phyloP scores from a whole-genome alignment of 2,329 filamentous ascomycete genomes.

The Cadophora malorum region DNA sequence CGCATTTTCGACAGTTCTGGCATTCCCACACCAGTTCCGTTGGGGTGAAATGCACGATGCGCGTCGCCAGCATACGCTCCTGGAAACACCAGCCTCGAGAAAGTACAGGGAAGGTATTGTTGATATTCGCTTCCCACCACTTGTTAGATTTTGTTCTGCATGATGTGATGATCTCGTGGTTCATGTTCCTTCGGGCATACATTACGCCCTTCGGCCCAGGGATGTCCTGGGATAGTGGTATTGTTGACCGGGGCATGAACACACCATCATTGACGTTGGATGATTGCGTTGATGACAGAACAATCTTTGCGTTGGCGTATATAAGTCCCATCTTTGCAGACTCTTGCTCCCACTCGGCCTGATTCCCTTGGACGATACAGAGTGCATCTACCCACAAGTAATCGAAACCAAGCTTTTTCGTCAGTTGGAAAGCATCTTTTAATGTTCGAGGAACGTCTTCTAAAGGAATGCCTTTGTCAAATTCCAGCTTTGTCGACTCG shows the following conservation, averaged over 20 bases:
- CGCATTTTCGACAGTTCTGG: slow-evolving; percentile 20
- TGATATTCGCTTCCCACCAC: slow-evolving; percentile 26
- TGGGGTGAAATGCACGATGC: slow-evolving; percentile 25
- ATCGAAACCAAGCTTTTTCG: slow-evolving; percentile 1
- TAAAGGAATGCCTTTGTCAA: slow-evolving; percentile 14
- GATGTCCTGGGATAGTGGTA: slow-evolving; percentile 15
- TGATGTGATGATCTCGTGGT: slow-evolving; percentile 25
- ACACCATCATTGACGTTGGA: slow-evolving; percentile 19
- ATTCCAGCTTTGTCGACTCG: slow-evolving; percentile 1
- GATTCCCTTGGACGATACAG: slow-evolving; percentile 23
- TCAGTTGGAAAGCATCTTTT: slow-evolving; percentile 16
- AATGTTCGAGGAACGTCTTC: slow-evolving; percentile 16
- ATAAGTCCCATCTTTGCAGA: slow-evolving; percentile 26
- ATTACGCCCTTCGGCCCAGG: neutral
- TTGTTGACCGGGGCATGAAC: slow-evolving; percentile 16
- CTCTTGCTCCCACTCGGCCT: slow-evolving; percentile 16
- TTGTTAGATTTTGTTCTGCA: slow-evolving; percentile 25
- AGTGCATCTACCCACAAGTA: slow-evolving; percentile 27
- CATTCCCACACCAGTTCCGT: slow-evolving; percentile 28
- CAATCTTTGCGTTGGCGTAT: slow-evolving; percentile 22
- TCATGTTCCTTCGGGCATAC: slow-evolving; percentile 22
- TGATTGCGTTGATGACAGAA: slow-evolving; percentile 21
- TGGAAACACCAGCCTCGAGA: slow-evolving; percentile 27
- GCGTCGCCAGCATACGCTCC: slow-evolving; percentile 24
- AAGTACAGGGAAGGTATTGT: slow-evolving; percentile 23